Evolutionary conservation across 345 rosid species (phyloP).

Genomic region (Abelmoschus esculentus): DNA sequence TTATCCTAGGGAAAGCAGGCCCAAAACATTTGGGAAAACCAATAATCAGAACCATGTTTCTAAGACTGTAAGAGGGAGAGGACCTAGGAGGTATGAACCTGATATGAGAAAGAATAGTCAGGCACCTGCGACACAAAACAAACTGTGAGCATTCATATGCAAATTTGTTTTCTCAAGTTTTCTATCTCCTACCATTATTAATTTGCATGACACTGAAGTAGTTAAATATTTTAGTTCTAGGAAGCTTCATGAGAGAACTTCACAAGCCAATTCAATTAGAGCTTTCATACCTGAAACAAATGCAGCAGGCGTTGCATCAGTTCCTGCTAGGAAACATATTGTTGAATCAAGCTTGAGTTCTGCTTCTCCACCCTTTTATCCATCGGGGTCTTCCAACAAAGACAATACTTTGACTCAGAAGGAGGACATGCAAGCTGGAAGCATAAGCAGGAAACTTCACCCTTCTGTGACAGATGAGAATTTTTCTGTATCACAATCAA

Average conservation of each 20-base stretch:
- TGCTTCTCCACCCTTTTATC: conserved; percentile 96
- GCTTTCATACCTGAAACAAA: conserved; percentile 26
- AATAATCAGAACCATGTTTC: conserved; percentile 49
- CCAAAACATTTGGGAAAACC: conserved; percentile 38
- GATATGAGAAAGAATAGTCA: conserved; percentile 37
- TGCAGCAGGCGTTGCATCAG: conserved; percentile 33
- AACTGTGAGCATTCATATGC: conserved; percentile 34
- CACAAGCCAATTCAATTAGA: conserved; percentile 36
- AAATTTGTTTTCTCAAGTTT: background rate
- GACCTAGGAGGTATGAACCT: conserved; percentile 59
- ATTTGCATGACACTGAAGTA: conserved; percentile 8
- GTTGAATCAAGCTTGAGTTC: conserved; percentile 72
- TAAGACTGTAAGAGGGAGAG: conserved; percentile 69
- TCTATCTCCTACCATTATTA: background rate
- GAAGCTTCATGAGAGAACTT: conserved; percentile 39
- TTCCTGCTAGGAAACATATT: conserved; percentile 39
- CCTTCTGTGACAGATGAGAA: conserved; percentile 28
- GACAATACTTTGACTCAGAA: conserved; percentile 40
- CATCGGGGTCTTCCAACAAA: conserved; percentile 69
- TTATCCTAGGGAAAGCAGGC: conserved; percentile 41
- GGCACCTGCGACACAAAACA: conserved; percentile 41
- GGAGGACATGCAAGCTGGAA: conserved; percentile 50
- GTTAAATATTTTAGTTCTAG: conserved; percentile 35
- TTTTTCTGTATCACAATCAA: conserved; percentile 30
- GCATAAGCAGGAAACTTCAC: conserved; percentile 29